Conservation (phyloP, 768 basidiomycete species). For the Tulasnella sp. region DNA sequence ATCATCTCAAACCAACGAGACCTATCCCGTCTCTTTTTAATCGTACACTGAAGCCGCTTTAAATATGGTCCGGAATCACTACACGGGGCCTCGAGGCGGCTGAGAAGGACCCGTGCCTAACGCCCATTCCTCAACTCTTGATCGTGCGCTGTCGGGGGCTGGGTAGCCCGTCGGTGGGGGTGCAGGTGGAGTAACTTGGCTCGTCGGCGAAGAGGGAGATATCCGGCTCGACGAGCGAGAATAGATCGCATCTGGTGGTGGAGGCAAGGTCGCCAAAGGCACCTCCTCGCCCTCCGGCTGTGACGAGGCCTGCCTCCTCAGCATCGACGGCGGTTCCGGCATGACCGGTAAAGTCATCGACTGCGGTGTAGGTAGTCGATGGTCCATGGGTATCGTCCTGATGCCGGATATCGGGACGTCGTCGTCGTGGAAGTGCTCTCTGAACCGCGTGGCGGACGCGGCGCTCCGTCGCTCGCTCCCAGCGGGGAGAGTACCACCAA, state of each 20-base stretch:
- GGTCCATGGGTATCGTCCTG: background rate
- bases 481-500: background rate
- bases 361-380: background rate
- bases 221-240: slow-evolving; percentile 10
- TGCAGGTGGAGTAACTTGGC: background rate
- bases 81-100: background rate
- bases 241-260: slow-evolving; percentile 13
- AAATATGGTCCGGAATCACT: background rate
- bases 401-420: background rate
- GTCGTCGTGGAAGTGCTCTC: slow-evolving; percentile 6
- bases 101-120: slow-evolving; percentile 6
- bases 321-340: background rate
- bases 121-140: slow-evolving; percentile 25
- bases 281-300: background rate
- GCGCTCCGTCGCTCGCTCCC: background rate
- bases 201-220: background rate
- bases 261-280: background rate
- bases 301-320: background rate
- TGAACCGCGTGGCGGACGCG: background rate
- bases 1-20: background rate
- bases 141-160: background rate
- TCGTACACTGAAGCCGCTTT: background rate
- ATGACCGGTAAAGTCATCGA: background rate
- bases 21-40: background rate
- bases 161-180: slow-evolving; percentile 21